phyloP scores from a whole-genome alignment of 257 asterid genomes.

The Solanum virginianum region DNA sequence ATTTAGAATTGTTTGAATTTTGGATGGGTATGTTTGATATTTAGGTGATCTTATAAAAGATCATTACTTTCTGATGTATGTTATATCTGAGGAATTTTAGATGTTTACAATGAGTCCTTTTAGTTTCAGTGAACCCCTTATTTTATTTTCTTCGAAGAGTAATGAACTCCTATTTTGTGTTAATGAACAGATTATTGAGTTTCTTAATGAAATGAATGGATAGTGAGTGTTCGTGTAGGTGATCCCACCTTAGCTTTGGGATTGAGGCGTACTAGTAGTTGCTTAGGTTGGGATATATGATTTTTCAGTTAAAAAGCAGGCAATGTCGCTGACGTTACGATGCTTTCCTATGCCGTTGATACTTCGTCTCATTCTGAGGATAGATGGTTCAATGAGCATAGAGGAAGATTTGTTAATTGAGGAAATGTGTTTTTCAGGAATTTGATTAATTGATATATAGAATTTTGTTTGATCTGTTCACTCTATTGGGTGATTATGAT shows the following conservation, averaged over 20 bases:
- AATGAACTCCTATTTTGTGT: neutral
- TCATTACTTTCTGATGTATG: neutral
- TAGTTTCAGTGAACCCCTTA: neutral
- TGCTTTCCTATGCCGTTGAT: neutral
- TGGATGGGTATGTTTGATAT: neutral
- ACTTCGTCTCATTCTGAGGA: too few species aligned
- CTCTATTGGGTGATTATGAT: too few species aligned
- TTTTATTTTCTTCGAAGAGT: too few species aligned
- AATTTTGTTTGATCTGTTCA: too few species aligned
- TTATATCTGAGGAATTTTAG: neutral
- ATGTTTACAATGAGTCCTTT: neutral
- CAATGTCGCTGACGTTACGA: neutral
- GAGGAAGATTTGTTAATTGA: too few species aligned
- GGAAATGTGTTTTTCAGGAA: too few species aligned
- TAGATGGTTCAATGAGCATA: too few species aligned
- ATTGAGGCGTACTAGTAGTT: neutral
- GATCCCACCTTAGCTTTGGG: neutral
- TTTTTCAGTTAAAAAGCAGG: neutral
- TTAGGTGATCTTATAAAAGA: neutral
- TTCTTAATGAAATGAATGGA: neutral
- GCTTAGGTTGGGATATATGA: neutral
- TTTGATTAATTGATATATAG: too few species aligned
- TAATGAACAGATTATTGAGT: neutral
- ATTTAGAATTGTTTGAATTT: neutral
- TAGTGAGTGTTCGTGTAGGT: neutral